Evolutionary conservation across 2,329 filamentous ascomycete genomes (phyloP).

Genomic region (Colletotrichum sp.): DNA sequence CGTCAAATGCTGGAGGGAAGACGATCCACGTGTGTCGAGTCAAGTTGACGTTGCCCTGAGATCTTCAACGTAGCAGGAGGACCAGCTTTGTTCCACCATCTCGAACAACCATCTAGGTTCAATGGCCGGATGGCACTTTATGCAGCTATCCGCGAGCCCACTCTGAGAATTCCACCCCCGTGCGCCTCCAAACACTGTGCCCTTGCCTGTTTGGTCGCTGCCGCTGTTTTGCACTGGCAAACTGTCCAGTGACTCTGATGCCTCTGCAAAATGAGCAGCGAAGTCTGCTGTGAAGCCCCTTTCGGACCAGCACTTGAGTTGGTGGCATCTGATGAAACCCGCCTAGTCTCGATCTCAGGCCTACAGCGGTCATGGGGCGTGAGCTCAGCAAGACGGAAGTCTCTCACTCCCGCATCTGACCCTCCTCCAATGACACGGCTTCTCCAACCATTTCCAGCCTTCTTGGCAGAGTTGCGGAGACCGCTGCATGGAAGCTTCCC

Average conservation of each 20-base stretch:
- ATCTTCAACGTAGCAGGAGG: conserved; percentile 22
- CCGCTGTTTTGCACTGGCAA: conserved; percentile 44
- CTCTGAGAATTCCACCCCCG: conserved; percentile 2
- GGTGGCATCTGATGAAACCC: conserved; percentile 44
- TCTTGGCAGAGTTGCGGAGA: conserved; percentile 7
- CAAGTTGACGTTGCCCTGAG: conserved; percentile 34
- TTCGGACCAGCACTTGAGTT: conserved; percentile 37
- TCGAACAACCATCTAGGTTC: conserved; percentile 25
- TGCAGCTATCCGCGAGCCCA: conserved; percentile 49
- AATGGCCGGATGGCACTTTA: conserved; percentile 42
- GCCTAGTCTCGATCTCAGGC: conserved; percentile 37
- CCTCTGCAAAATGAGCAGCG: conserved; percentile 38
- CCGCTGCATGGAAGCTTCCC: conserved; percentile 17
- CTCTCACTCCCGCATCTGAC: neutral
- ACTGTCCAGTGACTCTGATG: conserved; percentile 34
- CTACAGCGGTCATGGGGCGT: neutral
- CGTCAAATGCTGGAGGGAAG: conserved; percentile 21
- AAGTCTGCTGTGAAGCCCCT: conserved; percentile 41
- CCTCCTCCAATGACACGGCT: neutral
- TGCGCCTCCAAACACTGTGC: conserved; percentile 20
- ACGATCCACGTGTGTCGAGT: conserved; percentile 61
- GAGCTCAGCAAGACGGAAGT: neutral
- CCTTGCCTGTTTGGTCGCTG: conserved; percentile 42
- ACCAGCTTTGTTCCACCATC: conserved; percentile 51
- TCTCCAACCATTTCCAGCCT: neutral